Evolutionary conservation across 352 stramenopile species (phyloP).

Genomic region (Globisporangium rhizosaccharum): DNA sequence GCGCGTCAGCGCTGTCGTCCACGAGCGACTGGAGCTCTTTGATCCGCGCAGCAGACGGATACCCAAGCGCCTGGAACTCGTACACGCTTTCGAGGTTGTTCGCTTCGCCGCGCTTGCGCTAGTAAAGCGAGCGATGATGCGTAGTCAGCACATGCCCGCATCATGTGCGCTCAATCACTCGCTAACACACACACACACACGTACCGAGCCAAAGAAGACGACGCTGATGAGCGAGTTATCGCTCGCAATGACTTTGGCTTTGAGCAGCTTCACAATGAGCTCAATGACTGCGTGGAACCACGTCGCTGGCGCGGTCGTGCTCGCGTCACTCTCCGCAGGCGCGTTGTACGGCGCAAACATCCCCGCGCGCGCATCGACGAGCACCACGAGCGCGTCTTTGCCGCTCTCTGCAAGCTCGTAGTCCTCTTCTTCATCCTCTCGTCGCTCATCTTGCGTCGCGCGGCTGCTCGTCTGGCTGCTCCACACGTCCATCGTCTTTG

Average conservation of each 20-base stretch:
- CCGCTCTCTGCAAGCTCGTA: constrained; percentile 53
- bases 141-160: no score
- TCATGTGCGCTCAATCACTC: background rate
- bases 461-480: background rate
- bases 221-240: constrained; percentile 78
- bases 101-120: constrained; percentile 58
- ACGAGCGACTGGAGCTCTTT: constrained; percentile 66
- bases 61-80: constrained; percentile 73
- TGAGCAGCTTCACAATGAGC: constrained; percentile 62
- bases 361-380: constrained; percentile 60
- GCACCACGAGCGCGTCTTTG: constrained; percentile 73
- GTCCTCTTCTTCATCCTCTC: constrained; percentile 42
- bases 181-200: background rate
- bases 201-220: constrained; percentile 73
- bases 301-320: constrained; percentile 15
- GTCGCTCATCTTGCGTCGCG: background rate
- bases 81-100: constrained; percentile 63
- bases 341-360: constrained; percentile 60
- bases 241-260: constrained; percentile 72
- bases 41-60: constrained; percentile 62
- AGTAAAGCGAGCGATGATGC: background rate
- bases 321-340: constrained; percentile 2
- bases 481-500: background rate
- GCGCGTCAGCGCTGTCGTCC: constrained; percentile 31
- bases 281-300: constrained; percentile 76